A percentile compares a stretch with the other conserved stretches of the same genome.
Conservation (phyloP, 495 filamentous ascomycete species). For the Xanthoparmelia taractica region DNA sequence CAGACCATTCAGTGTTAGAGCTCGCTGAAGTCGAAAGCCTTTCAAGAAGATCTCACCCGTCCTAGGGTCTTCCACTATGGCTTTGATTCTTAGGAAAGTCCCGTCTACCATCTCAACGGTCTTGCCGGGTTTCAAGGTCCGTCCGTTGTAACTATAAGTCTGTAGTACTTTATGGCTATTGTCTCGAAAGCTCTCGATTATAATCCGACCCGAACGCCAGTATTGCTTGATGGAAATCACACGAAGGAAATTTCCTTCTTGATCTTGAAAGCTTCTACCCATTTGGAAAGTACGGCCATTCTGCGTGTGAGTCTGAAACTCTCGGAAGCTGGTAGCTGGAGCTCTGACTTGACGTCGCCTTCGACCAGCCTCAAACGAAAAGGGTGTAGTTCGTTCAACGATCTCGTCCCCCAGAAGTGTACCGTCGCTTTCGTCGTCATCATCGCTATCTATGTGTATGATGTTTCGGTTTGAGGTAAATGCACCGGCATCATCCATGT, state of each 20-base stretch:
- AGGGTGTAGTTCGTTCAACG: background rate
- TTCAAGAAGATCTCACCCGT: slow-evolving; percentile 8
- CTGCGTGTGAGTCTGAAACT: background rate
- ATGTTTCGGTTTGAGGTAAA: background rate
- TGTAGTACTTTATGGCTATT: background rate
- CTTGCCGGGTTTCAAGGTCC: slow-evolving; percentile 14
- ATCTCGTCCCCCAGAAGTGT: slow-evolving; percentile 4
- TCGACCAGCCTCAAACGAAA: background rate
- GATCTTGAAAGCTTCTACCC: background rate
- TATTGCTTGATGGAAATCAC: background rate
- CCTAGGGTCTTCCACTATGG: slow-evolving; percentile 2
- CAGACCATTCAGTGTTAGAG: background rate
- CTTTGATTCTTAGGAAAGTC: slow-evolving; percentile 17
- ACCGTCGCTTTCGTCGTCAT: slow-evolving; percentile 1
- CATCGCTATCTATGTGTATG: slow-evolving; percentile 1
- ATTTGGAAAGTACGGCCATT: background rate
- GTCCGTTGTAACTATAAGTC: background rate
- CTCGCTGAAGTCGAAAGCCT: slow-evolving; percentile 12
- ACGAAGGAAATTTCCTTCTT: background rate
- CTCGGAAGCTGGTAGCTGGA: background rate
- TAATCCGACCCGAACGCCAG: background rate
- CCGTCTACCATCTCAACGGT: slow-evolving; percentile 17
- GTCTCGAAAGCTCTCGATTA: background rate
- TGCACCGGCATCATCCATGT: background rate
- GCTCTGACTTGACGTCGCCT: background rate